A percentile compares a stretch with the other conserved stretches of the same genome.
phyloP scores from a whole-genome alignment of 768 basidiomycete genomes.

The Russula lepida region DNA sequence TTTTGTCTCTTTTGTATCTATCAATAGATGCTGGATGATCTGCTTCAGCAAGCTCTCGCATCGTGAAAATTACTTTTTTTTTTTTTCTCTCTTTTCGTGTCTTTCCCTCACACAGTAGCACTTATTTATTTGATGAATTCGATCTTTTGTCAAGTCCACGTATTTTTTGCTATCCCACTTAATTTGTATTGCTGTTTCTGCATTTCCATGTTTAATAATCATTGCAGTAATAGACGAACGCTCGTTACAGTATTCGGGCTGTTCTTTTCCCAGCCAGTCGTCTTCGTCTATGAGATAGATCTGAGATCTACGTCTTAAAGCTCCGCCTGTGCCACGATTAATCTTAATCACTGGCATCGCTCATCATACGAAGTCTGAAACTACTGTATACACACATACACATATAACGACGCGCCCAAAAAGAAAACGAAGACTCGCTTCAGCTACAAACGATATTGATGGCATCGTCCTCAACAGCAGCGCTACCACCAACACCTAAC shows the following conservation, averaged over 20 bases:
- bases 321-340: too few relatives aligned
- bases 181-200: conserved; percentile 7
- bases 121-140: conserved; percentile 6
- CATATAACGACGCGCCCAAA: background rate
- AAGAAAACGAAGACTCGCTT: background rate
- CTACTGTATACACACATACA: background rate
- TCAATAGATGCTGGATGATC: conserved; percentile 26
- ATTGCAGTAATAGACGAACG: background rate
- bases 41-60: conserved; percentile 16
- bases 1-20: background rate
- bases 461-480: background rate
- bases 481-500: conserved; percentile 29
- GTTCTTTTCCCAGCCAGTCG: background rate
- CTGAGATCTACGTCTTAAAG: too few relatives aligned
- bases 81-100: background rate
- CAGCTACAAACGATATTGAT: background rate
- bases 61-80: background rate
- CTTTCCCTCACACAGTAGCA: background rate
- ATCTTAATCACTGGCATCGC: too few relatives aligned
- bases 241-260: background rate
- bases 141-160: background rate
- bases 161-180: conserved; percentile 9
- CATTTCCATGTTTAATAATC: background rate
- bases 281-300: background rate
- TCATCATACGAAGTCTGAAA: too few relatives aligned